phyloP scores from a whole-genome alignment of 139 green algal genomes.

The Tetradesmus obliquus region DNA sequence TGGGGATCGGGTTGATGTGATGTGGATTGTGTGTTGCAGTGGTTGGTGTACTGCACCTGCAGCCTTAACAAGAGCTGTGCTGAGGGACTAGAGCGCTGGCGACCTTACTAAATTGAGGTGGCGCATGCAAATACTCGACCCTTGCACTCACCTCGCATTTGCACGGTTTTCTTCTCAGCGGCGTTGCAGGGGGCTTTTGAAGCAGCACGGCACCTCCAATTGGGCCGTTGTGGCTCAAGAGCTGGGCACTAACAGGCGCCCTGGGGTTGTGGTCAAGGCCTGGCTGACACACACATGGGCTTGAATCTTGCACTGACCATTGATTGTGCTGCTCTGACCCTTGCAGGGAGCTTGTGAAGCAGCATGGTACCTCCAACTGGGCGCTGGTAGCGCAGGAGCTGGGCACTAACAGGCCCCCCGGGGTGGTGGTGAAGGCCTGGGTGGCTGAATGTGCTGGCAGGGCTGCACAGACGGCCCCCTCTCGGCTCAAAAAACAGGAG shows the following conservation, averaged over 20 bases:
- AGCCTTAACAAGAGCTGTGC: too few relatives aligned
- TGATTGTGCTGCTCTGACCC: background rate
- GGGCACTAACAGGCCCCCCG: background rate
- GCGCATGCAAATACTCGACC: too few relatives aligned
- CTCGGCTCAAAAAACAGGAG: background rate
- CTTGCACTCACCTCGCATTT: too few relatives aligned
- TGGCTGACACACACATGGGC: background rate
- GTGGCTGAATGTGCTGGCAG: background rate
- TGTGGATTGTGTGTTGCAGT: too few relatives aligned
- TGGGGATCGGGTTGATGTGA: background rate
- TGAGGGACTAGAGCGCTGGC: too few relatives aligned
- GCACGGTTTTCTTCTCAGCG: background rate
- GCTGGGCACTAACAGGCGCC: background rate
- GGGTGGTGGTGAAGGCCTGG: slow-evolving; percentile 17
- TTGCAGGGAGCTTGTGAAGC: slow-evolving; percentile 15
- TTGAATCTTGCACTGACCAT: too few relatives aligned
- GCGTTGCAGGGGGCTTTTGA: background rate
- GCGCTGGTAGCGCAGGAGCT: background rate
- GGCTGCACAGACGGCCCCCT: background rate
- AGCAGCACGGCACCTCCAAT: slow-evolving; percentile 4
- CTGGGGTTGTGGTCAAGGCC: slow-evolving; percentile 4
- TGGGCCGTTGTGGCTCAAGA: background rate
- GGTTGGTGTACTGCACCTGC: too few relatives aligned
- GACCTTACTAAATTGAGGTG: too few relatives aligned
- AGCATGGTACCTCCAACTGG: slow-evolving; percentile 11